Percentiles rank a stretch among this genome's conserved stretches.
Conservation (phyloP, 23 red algal species). For the Gracilaria domingensis region DNA sequence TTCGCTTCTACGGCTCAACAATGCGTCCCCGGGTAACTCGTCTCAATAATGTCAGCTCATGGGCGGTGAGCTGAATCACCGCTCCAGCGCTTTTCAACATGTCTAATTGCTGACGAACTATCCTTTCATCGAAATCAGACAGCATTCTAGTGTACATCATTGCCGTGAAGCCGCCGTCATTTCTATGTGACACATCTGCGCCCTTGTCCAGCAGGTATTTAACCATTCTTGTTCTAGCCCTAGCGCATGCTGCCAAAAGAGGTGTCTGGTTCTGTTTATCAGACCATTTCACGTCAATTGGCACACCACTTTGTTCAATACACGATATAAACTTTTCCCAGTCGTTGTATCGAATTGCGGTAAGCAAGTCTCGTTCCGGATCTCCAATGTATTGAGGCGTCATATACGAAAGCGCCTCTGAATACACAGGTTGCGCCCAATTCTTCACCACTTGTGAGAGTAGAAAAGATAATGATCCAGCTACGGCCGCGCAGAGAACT, state of each 20-base stretch:
- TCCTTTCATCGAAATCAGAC: constrained; percentile 40
- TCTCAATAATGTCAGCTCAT: constrained; percentile 37
- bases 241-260: constrained; percentile 72
- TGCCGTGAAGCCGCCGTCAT: constrained; percentile 80
- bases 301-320: constrained; percentile 44
- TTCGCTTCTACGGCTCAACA: constrained; percentile 4
- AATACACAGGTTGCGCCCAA: constrained; percentile 81
- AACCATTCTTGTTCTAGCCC: constrained; percentile 69
- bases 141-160: constrained; percentile 81
- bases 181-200: constrained; percentile 73
- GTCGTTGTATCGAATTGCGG: constrained; percentile 79
- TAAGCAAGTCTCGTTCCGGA: constrained; percentile 58
- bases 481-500: constrained; percentile 44
- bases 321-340: constrained; percentile 74
- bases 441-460: constrained; percentile 68
- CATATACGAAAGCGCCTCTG: constrained; percentile 69
- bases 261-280: constrained; percentile 87
- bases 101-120: constrained; percentile 64
- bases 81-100: constrained; percentile 69
- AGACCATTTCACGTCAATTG: constrained; percentile 71
- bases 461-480: constrained; percentile 67
- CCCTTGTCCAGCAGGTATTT: constrained; percentile 56
- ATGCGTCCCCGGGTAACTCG: constrained; percentile 47
- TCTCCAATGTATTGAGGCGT: constrained; percentile 62
- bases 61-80: constrained; percentile 3